phyloP scores from a whole-genome alignment of 129 eudicot species.

The sunflower (Helianthus annuus) region DNA sequence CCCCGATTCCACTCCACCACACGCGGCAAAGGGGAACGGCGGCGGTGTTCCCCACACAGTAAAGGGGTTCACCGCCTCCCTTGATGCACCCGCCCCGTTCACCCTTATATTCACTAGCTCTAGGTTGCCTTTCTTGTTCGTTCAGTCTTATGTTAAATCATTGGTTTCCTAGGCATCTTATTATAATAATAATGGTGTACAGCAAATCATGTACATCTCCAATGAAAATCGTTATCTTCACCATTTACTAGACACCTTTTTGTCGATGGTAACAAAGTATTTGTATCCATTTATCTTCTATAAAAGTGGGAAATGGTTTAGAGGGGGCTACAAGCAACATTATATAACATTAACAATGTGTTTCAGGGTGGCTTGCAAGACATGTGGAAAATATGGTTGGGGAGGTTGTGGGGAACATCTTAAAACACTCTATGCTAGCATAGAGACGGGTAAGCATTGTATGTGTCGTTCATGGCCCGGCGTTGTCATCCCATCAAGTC shows the following conservation, averaged over 20 bases:
- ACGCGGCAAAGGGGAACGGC: no score
- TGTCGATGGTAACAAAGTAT: not conserved
- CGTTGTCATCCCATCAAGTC: constrained; percentile 46
- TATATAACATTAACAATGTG: constrained; percentile 41
- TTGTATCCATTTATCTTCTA: not conserved
- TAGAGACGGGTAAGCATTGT: constrained; percentile 67
- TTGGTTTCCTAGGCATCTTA: constrained; percentile 7
- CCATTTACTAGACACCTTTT: not conserved
- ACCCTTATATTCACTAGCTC: not conserved
- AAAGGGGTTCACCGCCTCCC: no score
- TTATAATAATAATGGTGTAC: not conserved
- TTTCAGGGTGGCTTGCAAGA: constrained; percentile 55
- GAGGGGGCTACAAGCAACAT: not conserved
- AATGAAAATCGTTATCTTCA: not conserved
- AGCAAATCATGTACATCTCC: not conserved
- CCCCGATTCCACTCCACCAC: no score
- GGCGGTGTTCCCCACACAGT: no score
- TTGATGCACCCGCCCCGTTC: no score
- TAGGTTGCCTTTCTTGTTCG: not conserved
- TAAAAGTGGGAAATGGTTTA: not conserved
- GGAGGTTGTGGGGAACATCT: constrained; percentile 78
- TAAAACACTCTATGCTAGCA: constrained; percentile 46
- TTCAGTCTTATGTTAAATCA: not conserved
- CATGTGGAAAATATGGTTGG: constrained; percentile 67
- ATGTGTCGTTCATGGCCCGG: constrained; percentile 89